Base-by-base conservation (phyloP, 2,329 filamentous ascomycete genomes). In the Talaromyces marneffei region DNA sequence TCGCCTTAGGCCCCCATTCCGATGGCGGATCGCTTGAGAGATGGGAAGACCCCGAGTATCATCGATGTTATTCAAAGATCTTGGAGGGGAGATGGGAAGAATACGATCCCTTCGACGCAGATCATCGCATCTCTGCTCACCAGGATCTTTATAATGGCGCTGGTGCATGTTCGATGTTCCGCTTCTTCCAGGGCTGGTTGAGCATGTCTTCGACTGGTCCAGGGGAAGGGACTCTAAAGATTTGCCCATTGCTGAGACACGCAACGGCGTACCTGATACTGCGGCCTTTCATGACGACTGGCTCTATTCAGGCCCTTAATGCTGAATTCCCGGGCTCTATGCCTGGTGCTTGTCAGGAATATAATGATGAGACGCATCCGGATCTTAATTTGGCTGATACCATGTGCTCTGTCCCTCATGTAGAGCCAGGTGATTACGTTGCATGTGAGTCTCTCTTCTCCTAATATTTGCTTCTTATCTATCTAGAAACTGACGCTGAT, bases 171-270 rank as follows among this genome's bases (percentile, higher is more conserved):
- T 88, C 83, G 50, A 91, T 92, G 79, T 92, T 96, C 75, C 84
- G 93, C 40, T 89, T 91, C 82, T 93, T 90, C 73, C 92, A 97
- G 75, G 92, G 91, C 18, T 97, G 92, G 92, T 75, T 97, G 57
- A 73, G 74, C 63, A 87, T 97, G 82, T 91, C 87, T 62, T 77
- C 79, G n/a, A 88, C 86, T 0, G 85, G 82, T 0, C 89, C 90
- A 0, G 81, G 82, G 4, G 87, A 96, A 76, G 92, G 92, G 0
- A 94, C 92, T 0, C 75, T 97, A 57, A 81, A 90, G 46, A 89
- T 96, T 1, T 92, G 92, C 68, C 92, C 92, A 0, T 79, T 95
- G 57, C 76, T 94, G 50, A 83, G 83, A 65, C 83, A 90, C 59
- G 85, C 90, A 0, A 94, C 89, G 0, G 87, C 89, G 0, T 97